Percentiles rank a stretch among this genome's conserved stretches.
phyloP scores from a whole-genome alignment of 2,329 filamentous ascomycete genomes.

The Sporothrix euskadiensis region DNA sequence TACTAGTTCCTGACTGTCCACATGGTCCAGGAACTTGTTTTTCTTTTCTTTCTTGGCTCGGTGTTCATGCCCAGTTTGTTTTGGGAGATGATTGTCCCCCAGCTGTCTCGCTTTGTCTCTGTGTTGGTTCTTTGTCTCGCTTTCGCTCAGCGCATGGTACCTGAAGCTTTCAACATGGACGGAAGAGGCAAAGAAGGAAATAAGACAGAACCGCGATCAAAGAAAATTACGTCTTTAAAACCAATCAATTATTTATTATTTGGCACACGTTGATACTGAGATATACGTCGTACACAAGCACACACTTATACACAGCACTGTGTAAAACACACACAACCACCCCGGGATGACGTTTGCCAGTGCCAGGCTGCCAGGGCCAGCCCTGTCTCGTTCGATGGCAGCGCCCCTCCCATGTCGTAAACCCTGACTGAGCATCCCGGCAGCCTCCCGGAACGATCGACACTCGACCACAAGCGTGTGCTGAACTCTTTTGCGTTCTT shows the following conservation, averaged over 20 bases:
- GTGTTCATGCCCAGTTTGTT: neutral
- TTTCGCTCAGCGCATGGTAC: neutral
- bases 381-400: neutral
- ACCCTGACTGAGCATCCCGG: conserved; percentile 10
- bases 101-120: neutral
- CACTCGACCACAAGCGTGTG: neutral
- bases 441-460: conserved; percentile 8
- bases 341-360: neutral
- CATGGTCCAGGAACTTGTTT: neutral
- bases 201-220: neutral
- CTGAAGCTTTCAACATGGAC: neutral
- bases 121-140: neutral
- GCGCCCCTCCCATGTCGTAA: neutral
- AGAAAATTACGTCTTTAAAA: neutral
- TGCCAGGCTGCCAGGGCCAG: conserved; percentile 1
- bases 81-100: conserved; percentile 1
- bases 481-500: neutral
- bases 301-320: too few species aligned
- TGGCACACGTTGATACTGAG: neutral
- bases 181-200: neutral
- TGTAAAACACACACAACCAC: neutral
- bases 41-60: neutral
- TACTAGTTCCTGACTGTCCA: neutral
- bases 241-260: neutral
- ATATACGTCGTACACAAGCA: neutral